A percentile compares a stretch with the other conserved stretches of the same genome.
phyloP scores from a whole-genome alignment of 106 monocot species.

The Dioscorea alata region DNA sequence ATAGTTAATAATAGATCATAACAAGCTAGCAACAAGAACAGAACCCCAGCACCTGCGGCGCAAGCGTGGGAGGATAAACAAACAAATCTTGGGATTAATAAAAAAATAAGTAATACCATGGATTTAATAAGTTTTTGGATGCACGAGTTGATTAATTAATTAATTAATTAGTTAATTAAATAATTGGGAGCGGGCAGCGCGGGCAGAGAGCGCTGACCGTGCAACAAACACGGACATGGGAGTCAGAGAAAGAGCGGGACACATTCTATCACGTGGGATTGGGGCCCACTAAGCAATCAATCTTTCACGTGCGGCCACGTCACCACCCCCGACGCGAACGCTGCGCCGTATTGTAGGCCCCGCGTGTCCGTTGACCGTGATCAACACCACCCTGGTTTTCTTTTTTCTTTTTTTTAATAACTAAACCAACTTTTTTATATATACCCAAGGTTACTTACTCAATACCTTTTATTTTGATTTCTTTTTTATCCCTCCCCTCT shows the following conservation, averaged over 20 bases:
- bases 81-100: conserved; percentile 17
- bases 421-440: too few species aligned
- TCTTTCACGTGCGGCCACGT: conserved; percentile 3
- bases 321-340: neutral
- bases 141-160: neutral
- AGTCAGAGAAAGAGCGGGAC: neutral
- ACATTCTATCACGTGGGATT: conserved; percentile 1
- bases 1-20: too few species aligned
- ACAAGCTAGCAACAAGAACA: neutral
- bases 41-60: conserved; percentile 21
- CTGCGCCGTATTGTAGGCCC: conserved; percentile 1
- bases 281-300: neutral
- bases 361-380: conserved; percentile 1
- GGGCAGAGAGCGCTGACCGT: conserved; percentile 18
- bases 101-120: neutral
- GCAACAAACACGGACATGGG: neutral
- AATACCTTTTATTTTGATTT: too few species aligned
- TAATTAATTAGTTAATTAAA: neutral
- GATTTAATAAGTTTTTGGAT: conserved; percentile 2
- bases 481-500: too few species aligned
- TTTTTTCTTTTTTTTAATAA: too few species aligned
- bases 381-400: too few species aligned
- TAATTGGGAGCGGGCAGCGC: neutral
- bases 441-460: too few species aligned
- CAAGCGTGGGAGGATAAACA: conserved; percentile 22